A percentile compares a stretch with the other conserved stretches of the same genome.
Conservation (phyloP, 495 filamentous ascomycete species). For the Penicillium bialowiezense region DNA sequence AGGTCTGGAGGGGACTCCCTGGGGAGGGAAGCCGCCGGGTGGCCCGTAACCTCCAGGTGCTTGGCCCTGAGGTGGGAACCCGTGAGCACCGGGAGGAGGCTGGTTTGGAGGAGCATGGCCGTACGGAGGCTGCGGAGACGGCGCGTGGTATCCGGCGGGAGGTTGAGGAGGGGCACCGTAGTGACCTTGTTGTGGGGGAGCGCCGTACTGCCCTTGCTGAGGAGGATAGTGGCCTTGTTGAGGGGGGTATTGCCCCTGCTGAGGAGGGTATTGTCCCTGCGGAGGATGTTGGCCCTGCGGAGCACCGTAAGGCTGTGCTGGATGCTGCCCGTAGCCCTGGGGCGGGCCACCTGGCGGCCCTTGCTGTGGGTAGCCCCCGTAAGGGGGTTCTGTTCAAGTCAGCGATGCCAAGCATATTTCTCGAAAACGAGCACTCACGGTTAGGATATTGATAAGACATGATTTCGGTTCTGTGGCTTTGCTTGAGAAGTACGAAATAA, state of each 20-base stretch:
- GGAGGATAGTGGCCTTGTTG: conserved; percentile 19
- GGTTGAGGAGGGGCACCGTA: conserved; percentile 34
- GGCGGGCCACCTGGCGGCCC: conserved; percentile 32
- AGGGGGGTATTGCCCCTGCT: conserved; percentile 7
- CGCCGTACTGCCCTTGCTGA: conserved; percentile 18
- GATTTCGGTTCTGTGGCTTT: too few relatives aligned
- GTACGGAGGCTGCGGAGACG: conserved; percentile 23
- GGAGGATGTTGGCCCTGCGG: conserved; percentile 21
- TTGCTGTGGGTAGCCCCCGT: conserved; percentile 22
- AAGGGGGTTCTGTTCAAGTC: conserved; percentile 24
- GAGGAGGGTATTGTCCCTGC: conserved; percentile 16
- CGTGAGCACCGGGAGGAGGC: conserved; percentile 41
- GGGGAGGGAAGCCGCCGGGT: conserved; percentile 21
- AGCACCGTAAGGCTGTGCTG: conserved; percentile 21
- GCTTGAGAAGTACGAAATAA: too few relatives aligned
- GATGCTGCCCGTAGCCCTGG: conserved; percentile 31
- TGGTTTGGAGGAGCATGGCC: conserved; percentile 31
- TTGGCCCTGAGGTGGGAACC: conserved; percentile 35
- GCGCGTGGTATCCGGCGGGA: conserved; percentile 18
- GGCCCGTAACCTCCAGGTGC: conserved; percentile 28
- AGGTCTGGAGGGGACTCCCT: conserved; percentile 47
- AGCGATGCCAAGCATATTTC: background rate
- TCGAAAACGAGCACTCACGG: conserved; percentile 17
- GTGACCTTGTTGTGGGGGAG: conserved; percentile 23
- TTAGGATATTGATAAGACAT: conserved; percentile 36